Base-by-base conservation (phyloP, 208 protist genomes). In the Leishmania braziliensis region DNA sequence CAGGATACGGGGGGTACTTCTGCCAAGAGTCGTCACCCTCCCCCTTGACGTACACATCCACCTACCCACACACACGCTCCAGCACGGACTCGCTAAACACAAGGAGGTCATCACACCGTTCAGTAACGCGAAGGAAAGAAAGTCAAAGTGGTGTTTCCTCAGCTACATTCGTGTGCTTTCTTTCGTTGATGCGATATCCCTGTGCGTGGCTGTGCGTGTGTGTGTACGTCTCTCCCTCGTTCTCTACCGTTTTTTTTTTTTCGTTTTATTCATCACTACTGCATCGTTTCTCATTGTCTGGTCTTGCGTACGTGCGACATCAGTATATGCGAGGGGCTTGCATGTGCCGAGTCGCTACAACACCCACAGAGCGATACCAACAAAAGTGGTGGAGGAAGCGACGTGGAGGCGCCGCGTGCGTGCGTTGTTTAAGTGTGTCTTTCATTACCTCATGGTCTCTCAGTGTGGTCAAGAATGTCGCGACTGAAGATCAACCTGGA, bases 401-500 rank as follows among this genome's bases (percentile, higher is more conserved):
- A 33, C 23, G 10, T 36, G n/a, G n/a, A n/a, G n/a, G 6, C 60
- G n/a, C 10, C n/a, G 9, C n/a, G 60, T n/a, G 60, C 60, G 43
- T 29, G 68, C 36, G 65, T 20, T 70, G 5, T 12, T 46, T 48
- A 18, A 26, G 18, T 46, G 43, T 46, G 6, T 26, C 3, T 46
- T 76, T n/a, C 60, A 70, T 5, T 46, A 36, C 26, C 29, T n/a
- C 54, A 6, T n/a, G 68, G 80, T 46, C 43, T 74, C 12, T n/a
- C 53, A 50, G 79, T 46, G 72, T 63, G 20, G 10, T 16, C 33
- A 29, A n/a, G 33, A 4, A 82, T 88, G 70, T 80, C 83, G 1
- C 51, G 65, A 9, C 86, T 98, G 9, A 95, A 94, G 80, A 95
- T 98, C 46, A 94, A 96, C 78, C 70, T 98, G 48, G 92, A 95